A percentile compares a stretch with the other conserved stretches of the same genome.
phyloP scores from a whole-genome alignment of 2,329 filamentous ascomycete genomes.

The Calycina marina region DNA sequence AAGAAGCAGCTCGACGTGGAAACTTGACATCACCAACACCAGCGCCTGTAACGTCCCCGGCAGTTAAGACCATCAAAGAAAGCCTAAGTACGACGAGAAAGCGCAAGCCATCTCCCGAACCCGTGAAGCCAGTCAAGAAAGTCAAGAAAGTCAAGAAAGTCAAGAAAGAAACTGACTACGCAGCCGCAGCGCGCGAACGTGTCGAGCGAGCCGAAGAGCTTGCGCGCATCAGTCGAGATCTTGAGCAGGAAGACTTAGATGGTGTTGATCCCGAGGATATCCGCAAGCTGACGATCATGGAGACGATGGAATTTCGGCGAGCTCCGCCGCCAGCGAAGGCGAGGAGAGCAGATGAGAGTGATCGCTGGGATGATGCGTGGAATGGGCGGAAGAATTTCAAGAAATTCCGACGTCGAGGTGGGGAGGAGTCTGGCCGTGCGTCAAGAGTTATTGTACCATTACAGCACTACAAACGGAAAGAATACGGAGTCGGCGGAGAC shows the following conservation, averaged over 20 bases:
- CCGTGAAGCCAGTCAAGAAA: too few relatives aligned
- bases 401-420: slow-evolving; percentile 53
- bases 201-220: slow-evolving; percentile 50
- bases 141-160: slow-evolving; percentile 15
- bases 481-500: slow-evolving; percentile 42
- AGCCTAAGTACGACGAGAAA: slow-evolving; percentile 1
- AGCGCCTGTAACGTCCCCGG: slow-evolving; percentile 6
- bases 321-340: slow-evolving; percentile 16
- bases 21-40: slow-evolving; percentile 20
- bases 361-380: slow-evolving; percentile 78
- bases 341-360: slow-evolving; percentile 27
- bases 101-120: slow-evolving; percentile 5
- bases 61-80: slow-evolving; percentile 4
- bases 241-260: slow-evolving; percentile 40
- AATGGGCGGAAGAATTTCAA: slow-evolving; percentile 96
- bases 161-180: slow-evolving; percentile 44
- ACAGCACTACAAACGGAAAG: slow-evolving; percentile 43
- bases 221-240: slow-evolving; percentile 37
- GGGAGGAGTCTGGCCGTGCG: slow-evolving; percentile 20
- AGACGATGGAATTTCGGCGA: slow-evolving; percentile 53
- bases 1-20: slow-evolving; percentile 33
- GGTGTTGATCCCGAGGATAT: slow-evolving; percentile 59
- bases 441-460: slow-evolving; percentile 39
- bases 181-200: slow-evolving; percentile 47
- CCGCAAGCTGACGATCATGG: slow-evolving; percentile 59